Conservation (phyloP, 345 rosid genomes). For the Pistacia integerrima region DNA sequence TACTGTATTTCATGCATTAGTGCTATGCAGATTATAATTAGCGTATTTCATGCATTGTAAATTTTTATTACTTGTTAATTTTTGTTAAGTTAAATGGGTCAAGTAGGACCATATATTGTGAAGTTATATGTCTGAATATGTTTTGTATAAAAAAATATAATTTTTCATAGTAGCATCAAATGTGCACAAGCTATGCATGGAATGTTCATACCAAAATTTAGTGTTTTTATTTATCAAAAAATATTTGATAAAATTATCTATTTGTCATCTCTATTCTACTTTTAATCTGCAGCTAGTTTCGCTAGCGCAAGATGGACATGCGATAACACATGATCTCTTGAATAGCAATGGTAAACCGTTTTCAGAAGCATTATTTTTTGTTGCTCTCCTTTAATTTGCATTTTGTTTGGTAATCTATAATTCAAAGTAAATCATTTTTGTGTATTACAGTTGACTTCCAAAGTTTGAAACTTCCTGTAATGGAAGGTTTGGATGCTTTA, state of each 20-base stretch:
- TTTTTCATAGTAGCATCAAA: too few relatives aligned
- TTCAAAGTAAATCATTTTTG: slow-evolving; percentile 1
- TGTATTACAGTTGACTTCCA: slow-evolving; percentile 57
- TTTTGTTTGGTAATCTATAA: neutral
- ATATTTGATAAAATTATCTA: too few relatives aligned
- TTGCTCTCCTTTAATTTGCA: neutral
- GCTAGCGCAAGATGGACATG: slow-evolving; percentile 66
- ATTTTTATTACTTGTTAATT: neutral
- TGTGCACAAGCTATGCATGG: too few relatives aligned
- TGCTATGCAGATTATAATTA: slow-evolving; percentile 65
- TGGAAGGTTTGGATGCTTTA: slow-evolving; percentile 72
- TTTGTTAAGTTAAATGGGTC: slow-evolving; percentile 17
- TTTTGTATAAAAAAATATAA: too few relatives aligned
- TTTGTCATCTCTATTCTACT: neutral
- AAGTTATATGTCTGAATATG: too few relatives aligned
- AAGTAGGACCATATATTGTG: too few relatives aligned
- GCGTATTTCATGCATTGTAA: neutral
- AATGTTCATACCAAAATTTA: too few relatives aligned
- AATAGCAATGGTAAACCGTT: slow-evolving; percentile 40
- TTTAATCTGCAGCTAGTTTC: slow-evolving; percentile 67
- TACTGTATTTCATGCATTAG: slow-evolving; percentile 8
- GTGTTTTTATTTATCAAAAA: too few relatives aligned
- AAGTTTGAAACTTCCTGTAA: slow-evolving; percentile 59
- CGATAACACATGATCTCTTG: slow-evolving; percentile 55
- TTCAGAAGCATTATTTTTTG: slow-evolving; percentile 1